A percentile compares a stretch with the other conserved stretches of the same genome.
These are phyloP conservation scores for Fusarium mexicanum DNA, from an alignment of 2,329 filamentous ascomycete species.

Conservation along the genomic window DNA sequence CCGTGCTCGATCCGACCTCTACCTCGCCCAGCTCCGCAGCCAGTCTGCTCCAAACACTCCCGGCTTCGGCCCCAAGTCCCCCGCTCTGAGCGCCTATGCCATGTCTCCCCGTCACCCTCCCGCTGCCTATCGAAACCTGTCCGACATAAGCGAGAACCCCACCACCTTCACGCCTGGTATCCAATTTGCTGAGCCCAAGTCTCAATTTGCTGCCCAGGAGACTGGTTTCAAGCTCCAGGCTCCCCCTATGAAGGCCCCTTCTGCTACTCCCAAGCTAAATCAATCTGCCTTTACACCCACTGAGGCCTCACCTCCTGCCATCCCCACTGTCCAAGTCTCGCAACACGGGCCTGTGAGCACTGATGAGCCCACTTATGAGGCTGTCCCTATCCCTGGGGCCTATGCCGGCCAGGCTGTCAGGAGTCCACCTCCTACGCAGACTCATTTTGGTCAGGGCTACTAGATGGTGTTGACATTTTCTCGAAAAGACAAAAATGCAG, in stretches of 20 bases:
- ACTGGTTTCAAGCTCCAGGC: constrained; percentile 87
- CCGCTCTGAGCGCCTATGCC: constrained; percentile 57
- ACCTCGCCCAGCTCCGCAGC: constrained; percentile 83
- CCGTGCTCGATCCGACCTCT: constrained; percentile 91
- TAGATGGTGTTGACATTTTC: neutral
- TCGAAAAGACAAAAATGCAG: neutral
- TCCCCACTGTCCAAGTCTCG: constrained; percentile 59
- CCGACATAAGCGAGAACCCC: constrained; percentile 57
- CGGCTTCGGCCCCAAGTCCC: constrained; percentile 79
- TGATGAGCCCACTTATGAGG: constrained; percentile 84
- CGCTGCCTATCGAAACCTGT: constrained; percentile 62
- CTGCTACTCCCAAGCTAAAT: constrained; percentile 76
- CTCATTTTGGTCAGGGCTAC: constrained; percentile 52
- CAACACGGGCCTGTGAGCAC: constrained; percentile 76
- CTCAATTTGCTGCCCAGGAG: constrained; percentile 64
- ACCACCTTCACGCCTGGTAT: constrained; percentile 64
- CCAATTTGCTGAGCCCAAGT: constrained; percentile 69
- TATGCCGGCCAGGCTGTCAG: constrained; percentile 70
- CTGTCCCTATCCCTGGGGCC: constrained; percentile 88
- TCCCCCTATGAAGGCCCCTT: constrained; percentile 80
- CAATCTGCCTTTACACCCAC: constrained; percentile 70
- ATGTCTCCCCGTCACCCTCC: constrained; percentile 71
- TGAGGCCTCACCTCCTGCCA: constrained; percentile 47
- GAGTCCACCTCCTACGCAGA: constrained; percentile 59
- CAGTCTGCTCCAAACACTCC: constrained; percentile 97